These are phyloP conservation scores for Nemania abortiva DNA, from an alignment of 2,329 filamentous ascomycete species.

Conservation along the genomic window DNA sequence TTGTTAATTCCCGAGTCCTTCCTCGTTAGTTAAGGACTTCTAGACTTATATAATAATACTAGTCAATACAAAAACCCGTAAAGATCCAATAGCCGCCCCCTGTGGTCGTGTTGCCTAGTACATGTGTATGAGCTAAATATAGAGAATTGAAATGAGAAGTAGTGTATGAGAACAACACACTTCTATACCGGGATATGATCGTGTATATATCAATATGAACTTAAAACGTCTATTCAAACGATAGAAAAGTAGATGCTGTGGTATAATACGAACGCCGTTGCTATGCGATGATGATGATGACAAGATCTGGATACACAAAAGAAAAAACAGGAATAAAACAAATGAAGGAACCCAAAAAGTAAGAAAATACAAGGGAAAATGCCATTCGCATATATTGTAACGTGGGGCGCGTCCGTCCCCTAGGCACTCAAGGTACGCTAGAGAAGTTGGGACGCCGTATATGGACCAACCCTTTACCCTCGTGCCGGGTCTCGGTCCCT, in stretches of 20 bases:
- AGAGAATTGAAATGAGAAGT: neutral
- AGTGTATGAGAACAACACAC: neutral
- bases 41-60: too few relatives aligned
- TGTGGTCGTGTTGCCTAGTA: neutral
- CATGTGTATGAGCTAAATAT: neutral
- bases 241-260: constrained; percentile 32
- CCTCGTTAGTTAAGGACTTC: too few relatives aligned
- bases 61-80: too few relatives aligned
- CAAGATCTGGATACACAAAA: constrained; percentile 6
- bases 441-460: constrained; percentile 15
- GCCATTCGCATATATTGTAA: constrained; percentile 24
- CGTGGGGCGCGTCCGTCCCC: constrained; percentile 23
- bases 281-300: constrained; percentile 37
- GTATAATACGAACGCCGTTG: constrained; percentile 41
- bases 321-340: neutral
- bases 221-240: constrained; percentile 29
- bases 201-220: constrained; percentile 2
- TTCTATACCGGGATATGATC: constrained; percentile 9
- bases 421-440: constrained; percentile 8
- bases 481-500: constrained; percentile 42
- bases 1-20: too few relatives aligned
- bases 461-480: constrained; percentile 41
- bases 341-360: constrained; percentile 3
- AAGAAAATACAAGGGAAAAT: constrained; percentile 14
- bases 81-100: too few relatives aligned